Percentiles rank a stretch among this genome's conserved stretches.
These are phyloP conservation scores for Scortechinia acanthostroma DNA, from an alignment of 2,329 filamentous ascomycete genomes.

Conservation along the genomic window DNA sequence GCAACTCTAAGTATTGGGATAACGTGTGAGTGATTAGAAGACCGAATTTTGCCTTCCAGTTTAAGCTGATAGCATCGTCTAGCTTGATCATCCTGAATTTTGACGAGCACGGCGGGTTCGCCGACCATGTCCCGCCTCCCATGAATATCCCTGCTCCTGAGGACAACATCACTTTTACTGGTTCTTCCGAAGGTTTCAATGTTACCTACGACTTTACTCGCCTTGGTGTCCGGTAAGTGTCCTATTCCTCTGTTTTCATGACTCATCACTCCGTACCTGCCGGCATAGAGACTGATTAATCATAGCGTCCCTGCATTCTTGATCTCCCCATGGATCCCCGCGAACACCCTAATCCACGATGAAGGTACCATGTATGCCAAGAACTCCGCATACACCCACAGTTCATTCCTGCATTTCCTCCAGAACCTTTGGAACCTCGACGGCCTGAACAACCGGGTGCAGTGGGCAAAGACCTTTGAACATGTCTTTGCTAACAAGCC, in stretches of 20 bases:
- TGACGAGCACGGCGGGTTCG: conserved; percentile 29
- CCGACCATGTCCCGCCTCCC: conserved; percentile 26
- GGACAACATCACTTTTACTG: conserved; percentile 18
- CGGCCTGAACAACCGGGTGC: conserved; percentile 27
- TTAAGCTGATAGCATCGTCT: neutral
- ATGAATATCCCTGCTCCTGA: conserved; percentile 21
- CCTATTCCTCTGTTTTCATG: neutral
- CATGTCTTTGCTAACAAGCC: conserved; percentile 20
- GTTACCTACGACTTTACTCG: conserved; percentile 26
- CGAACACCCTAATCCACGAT: conserved; percentile 21
- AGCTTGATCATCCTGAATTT: conserved; percentile 27
- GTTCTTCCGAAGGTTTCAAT: conserved; percentile 16
- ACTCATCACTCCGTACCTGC: too few relatives aligned
- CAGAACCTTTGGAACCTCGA: conserved; percentile 27
- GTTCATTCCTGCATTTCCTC: conserved; percentile 26
- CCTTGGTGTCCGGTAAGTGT: conserved; percentile 20
- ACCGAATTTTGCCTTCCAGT: neutral
- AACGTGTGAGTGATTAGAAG: conserved; percentile 11
- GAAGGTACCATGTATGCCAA: conserved; percentile 24
- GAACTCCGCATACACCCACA: conserved; percentile 28
- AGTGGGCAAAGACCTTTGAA: too few relatives aligned
- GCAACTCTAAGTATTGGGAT: conserved; percentile 26
- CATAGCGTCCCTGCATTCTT: conserved; percentile 21
- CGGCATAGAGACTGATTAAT: neutral
- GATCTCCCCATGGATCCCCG: conserved; percentile 20